Conservation (phyloP, 768 basidiomycete genomes). For the Rubroboletus satanas region DNA sequence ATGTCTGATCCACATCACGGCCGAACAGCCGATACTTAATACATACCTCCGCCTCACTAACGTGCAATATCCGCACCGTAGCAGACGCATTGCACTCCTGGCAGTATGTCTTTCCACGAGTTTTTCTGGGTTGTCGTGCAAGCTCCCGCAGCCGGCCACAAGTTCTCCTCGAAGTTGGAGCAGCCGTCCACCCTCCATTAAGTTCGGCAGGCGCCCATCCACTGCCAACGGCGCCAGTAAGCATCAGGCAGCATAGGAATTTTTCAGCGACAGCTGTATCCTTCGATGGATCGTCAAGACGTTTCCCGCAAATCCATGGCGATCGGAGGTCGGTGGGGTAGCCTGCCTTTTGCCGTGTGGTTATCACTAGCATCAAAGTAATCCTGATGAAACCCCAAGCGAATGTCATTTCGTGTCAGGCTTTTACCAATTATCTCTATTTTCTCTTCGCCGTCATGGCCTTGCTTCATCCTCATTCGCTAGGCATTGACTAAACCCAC, state of each 20-base stretch:
- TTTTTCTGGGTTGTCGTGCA: constrained; percentile 11
- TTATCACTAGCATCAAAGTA: constrained; percentile 1
- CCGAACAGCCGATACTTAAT: constrained; percentile 22
- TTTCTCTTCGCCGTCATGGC: constrained; percentile 12
- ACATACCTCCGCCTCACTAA: constrained; percentile 7
- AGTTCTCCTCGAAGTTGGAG: constrained; percentile 21
- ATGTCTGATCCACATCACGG: constrained; percentile 13
- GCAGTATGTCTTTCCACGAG: constrained; percentile 15
- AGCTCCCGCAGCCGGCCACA: constrained; percentile 22
- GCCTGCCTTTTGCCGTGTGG: not conserved
- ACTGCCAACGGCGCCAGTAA: constrained; percentile 2
- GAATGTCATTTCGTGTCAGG: constrained; percentile 4
- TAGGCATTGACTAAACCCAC: constrained; percentile 14
- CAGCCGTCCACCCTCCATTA: constrained; percentile 5
- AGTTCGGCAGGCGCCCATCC: constrained; percentile 1
- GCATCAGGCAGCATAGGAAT: not conserved
- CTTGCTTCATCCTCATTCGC: constrained; percentile 23
- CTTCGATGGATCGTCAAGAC: not conserved
- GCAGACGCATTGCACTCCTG: constrained; percentile 11
- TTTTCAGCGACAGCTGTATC: not conserved
- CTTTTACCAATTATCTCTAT: constrained; percentile 8
- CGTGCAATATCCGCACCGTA: constrained; percentile 29
- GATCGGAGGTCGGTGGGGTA: constrained; percentile 4
- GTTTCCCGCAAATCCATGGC: not conserved
- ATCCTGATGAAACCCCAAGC: constrained; percentile 1